A percentile compares a stretch with the other conserved stretches of the same genome.
phyloP scores from a whole-genome alignment of 2,329 filamentous ascomycete species.

The Zymoseptoria crescenta region DNA sequence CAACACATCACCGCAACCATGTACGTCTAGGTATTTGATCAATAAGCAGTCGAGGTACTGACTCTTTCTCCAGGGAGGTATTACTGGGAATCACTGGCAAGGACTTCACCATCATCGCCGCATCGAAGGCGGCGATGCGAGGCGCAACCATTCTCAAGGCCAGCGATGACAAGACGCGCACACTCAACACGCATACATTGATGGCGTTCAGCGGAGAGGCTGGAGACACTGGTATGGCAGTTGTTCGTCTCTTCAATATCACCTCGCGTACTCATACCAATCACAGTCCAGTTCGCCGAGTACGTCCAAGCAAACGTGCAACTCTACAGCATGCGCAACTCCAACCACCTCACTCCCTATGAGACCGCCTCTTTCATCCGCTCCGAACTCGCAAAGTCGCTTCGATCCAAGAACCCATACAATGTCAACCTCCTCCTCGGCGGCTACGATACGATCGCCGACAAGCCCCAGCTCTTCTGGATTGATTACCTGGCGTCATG shows the following conservation, averaged over 20 bases:
- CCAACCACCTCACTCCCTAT: slow-evolving; percentile 79
- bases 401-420: slow-evolving; percentile 90
- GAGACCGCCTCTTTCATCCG: slow-evolving; percentile 91
- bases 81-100: slow-evolving; percentile 96
- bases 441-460: slow-evolving; percentile 83
- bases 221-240: slow-evolving; percentile 72
- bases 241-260: background rate
- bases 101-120: slow-evolving; percentile 96
- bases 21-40: slow-evolving; percentile 5
- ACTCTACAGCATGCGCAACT: slow-evolving; percentile 97
- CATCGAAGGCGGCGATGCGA: slow-evolving; percentile 97
- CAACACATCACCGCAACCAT: slow-evolving; percentile 12
- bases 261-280: background rate
- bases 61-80: slow-evolving; percentile 65
- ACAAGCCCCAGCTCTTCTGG: slow-evolving; percentile 33
- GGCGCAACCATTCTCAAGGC: slow-evolving; percentile 93
- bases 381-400: slow-evolving; percentile 79
- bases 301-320: slow-evolving; percentile 98
- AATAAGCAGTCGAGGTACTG: background rate
- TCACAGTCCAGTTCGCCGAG: slow-evolving; percentile 90
- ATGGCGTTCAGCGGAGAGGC: slow-evolving; percentile 95
- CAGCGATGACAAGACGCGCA: slow-evolving; percentile 90
- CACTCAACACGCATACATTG: slow-evolving; percentile 85
- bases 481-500: slow-evolving; percentile 22
- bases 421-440: slow-evolving; percentile 94